Percentiles rank a stretch among this genome's conserved stretches.
Evolutionary conservation across 345 rosid genomes (phyloP).

Genomic region (Hypericum perforatum): DNA sequence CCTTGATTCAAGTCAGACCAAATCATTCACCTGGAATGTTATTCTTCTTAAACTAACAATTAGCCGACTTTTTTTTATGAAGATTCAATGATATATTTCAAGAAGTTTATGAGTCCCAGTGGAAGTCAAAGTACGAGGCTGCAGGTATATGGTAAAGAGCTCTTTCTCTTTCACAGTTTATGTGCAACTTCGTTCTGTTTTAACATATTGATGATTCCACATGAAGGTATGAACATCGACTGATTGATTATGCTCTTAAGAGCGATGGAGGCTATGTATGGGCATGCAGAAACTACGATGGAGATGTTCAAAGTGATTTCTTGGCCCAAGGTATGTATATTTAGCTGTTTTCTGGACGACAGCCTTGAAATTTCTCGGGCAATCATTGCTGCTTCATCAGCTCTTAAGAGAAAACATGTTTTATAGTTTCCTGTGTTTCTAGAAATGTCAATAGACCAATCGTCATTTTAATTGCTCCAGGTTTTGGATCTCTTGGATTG

Average conservation of each 20-base stretch:
- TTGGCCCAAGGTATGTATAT: conserved; percentile 74
- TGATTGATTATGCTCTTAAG: conserved; percentile 90
- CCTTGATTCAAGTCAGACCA: background rate
- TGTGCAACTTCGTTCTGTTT: conserved; percentile 3
- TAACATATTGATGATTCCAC: conserved; percentile 11
- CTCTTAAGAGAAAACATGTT: no score
- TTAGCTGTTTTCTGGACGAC: background rate
- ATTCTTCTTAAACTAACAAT: background rate
- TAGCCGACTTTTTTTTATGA: conserved; percentile 13
- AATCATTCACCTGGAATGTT: conserved; percentile 1
- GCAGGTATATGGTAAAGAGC: conserved; percentile 79
- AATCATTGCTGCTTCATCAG: no score
- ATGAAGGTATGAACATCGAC: conserved; percentile 96
- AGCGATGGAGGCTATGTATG: conserved; percentile 98
- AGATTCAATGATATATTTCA: conserved; percentile 98
- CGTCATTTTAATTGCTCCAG: conserved; percentile 21
- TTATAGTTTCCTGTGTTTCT: background rate
- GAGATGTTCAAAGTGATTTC: conserved; percentile 99
- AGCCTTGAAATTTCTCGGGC: no score
- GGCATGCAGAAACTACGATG: conserved; percentile 99
- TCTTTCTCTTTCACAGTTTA: background rate
- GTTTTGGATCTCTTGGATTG: conserved; percentile 97
- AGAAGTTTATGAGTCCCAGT: conserved; percentile 84
- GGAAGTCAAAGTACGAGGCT: conserved; percentile 92
- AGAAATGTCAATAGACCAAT: background rate